Percentiles rank a stretch among this genome's conserved stretches.
Evolutionary conservation across 805 yeast species (phyloP).

Genomic region (Starmerella gropengiesseri): DNA sequence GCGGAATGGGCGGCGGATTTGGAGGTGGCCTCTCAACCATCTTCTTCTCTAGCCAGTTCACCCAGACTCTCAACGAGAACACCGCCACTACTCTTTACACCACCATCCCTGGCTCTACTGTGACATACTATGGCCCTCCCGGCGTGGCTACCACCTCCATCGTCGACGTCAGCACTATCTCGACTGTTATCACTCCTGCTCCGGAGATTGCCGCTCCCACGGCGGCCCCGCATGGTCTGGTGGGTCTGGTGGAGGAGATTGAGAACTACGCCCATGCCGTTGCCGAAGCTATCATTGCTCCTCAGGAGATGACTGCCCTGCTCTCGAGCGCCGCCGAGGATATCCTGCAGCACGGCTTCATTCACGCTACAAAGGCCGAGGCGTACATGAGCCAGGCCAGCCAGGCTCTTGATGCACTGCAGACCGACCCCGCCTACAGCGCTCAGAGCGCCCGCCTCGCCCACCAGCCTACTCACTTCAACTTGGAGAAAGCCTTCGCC

Average conservation of each 20-base stretch:
- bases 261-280: constrained; percentile 17
- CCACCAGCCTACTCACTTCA: constrained; percentile 14
- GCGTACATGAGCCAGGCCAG: constrained; percentile 13
- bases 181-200: constrained; percentile 3
- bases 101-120: constrained; percentile 15
- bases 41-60: constrained; percentile 5
- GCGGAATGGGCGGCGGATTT: not conserved
- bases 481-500: constrained; percentile 11
- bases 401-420: constrained; percentile 11
- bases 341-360: constrained; percentile 16
- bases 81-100: constrained; percentile 16
- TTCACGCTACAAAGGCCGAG: constrained; percentile 13
- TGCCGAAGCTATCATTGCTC: constrained; percentile 20
- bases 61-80: constrained; percentile 3
- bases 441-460: constrained; percentile 9
- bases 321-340: constrained; percentile 12
- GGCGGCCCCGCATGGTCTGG: constrained; percentile 4
- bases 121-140: constrained; percentile 13
- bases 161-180: constrained; percentile 4
- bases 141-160: not conserved
- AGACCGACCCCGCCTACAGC: constrained; percentile 17
- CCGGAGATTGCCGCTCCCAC: not conserved
- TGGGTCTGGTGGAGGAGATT: constrained; percentile 4
- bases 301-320: constrained; percentile 14
- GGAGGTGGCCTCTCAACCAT: constrained; percentile 6